These are phyloP conservation scores for Diaporthe ilicicola DNA, from an alignment of 2,329 filamentous ascomycete genomes.

Conservation along the genomic window DNA sequence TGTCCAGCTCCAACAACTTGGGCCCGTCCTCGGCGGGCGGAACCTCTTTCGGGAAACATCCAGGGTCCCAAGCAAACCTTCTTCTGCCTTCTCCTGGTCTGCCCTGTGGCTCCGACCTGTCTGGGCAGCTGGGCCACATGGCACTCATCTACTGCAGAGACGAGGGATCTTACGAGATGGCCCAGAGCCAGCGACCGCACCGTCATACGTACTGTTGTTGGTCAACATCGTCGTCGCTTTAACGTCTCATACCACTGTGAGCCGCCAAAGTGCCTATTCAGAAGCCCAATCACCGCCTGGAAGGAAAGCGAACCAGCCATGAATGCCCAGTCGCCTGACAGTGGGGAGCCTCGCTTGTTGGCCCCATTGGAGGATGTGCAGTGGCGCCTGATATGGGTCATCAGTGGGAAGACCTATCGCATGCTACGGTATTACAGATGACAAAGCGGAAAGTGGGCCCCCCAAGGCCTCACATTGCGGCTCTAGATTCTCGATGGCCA, in stretches of 20 bases:
- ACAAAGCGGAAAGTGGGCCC: neutral
- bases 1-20: neutral
- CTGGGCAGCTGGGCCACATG: neutral
- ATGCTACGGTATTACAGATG: neutral
- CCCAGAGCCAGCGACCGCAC: neutral
- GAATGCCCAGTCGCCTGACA: neutral
- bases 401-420: neutral
- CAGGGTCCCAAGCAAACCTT: neutral
- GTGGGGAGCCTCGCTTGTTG: neutral
- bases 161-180: neutral
- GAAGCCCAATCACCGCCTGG: neutral
- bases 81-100: neutral
- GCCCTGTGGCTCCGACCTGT: neutral
- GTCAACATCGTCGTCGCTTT: neutral
- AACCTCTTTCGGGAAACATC: neutral
- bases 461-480: neutral
- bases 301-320: neutral
- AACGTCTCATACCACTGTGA: neutral
- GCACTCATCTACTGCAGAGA: neutral
- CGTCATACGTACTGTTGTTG: neutral
- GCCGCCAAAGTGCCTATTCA: neutral
- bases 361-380: neutral
- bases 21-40: constrained; percentile 5
- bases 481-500: neutral
- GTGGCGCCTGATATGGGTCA: neutral